Evolutionary conservation across 202 grass and related monocot genomes (phyloP).

Genomic region (Digitaria exilis): DNA sequence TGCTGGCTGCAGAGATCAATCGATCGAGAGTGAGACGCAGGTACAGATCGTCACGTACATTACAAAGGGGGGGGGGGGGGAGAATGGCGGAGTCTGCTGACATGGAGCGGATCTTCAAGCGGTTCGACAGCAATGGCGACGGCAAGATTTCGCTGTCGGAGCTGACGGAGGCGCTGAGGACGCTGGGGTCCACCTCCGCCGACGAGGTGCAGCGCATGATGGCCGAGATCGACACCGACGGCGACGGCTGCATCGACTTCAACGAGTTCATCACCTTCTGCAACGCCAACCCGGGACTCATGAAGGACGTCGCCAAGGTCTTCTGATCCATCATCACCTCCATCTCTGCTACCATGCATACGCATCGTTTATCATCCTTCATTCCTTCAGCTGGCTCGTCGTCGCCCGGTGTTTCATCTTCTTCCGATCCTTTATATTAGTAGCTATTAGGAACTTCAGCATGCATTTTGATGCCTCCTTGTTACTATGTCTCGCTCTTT

Average conservation of each 20-base stretch:
- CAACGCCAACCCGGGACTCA: constrained; percentile 83
- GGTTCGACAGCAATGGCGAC: constrained; percentile 73
- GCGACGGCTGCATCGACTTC: constrained; percentile 91
- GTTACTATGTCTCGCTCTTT: too few species aligned
- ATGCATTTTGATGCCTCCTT: too few species aligned
- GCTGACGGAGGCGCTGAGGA: constrained; percentile 82
- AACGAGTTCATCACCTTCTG: constrained; percentile 89
- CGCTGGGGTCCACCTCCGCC: constrained; percentile 70
- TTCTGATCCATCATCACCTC: constrained; percentile 61
- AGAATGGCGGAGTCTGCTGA: constrained; percentile 50
- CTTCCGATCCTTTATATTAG: too few species aligned
- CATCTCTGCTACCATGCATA: too few species aligned
- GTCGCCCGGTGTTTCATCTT: too few species aligned
- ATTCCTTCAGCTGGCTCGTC: too few species aligned
- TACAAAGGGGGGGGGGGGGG: too few species aligned
- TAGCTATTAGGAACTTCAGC: too few species aligned
- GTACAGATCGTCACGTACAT: too few species aligned
- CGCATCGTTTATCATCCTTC: too few species aligned
- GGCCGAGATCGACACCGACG: constrained; percentile 95
- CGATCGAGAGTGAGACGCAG: too few species aligned
- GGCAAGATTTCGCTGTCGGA: constrained; percentile 97
- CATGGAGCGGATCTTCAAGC: constrained; percentile 90
- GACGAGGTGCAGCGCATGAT: constrained; percentile 95
- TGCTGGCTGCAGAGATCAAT: too few species aligned
- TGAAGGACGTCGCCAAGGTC: constrained; percentile 93